phyloP scores from a whole-genome alignment of 1,284 basidiomycete genomes.

The Sporisorium sorghi region DNA sequence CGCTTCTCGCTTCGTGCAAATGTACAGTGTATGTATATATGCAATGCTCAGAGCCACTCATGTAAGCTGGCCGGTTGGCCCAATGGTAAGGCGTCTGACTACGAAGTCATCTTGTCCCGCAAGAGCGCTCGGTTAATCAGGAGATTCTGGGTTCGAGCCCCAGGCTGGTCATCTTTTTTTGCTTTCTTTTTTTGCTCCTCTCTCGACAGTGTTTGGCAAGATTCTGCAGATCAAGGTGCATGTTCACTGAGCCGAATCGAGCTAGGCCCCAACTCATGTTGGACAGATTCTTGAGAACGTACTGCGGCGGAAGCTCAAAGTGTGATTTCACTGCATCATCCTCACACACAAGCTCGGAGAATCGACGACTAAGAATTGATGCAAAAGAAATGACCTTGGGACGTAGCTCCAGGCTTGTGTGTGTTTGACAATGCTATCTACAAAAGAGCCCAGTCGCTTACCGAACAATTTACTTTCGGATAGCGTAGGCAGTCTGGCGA shows the following conservation, averaged over 20 bases:
- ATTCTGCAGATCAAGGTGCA: no score
- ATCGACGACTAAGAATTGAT: background rate
- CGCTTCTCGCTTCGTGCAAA: no score
- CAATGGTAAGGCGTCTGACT: slow-evolving; percentile 61
- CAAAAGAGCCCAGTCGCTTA: background rate
- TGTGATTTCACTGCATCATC: no score
- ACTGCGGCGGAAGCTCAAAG: background rate
- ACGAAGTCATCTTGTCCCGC: slow-evolving; percentile 11
- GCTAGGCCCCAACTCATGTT: background rate
- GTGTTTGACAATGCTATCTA: slow-evolving; percentile 2
- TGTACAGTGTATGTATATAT: slow-evolving; percentile 7
- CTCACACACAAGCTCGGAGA: background rate
- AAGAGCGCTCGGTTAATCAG: slow-evolving; percentile 29
- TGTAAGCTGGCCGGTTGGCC: slow-evolving; percentile 49
- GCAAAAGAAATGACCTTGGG: background rate
- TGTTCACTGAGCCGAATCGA: no score
- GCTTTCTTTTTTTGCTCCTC: background rate
- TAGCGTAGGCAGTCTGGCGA: slow-evolving; percentile 60
- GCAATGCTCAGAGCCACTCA: background rate
- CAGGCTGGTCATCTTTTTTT: slow-evolving; percentile 50
- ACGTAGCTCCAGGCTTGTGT: background rate
- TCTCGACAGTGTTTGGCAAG: background rate
- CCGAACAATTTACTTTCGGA: slow-evolving; percentile 35
- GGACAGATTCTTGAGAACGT: no score
- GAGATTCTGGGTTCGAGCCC: slow-evolving; percentile 60